Evolutionary conservation across 164 flowering plant species (phyloP), one percentile per base, ranked within the genome.

Genomic region (Vitis rupestris): DNA sequence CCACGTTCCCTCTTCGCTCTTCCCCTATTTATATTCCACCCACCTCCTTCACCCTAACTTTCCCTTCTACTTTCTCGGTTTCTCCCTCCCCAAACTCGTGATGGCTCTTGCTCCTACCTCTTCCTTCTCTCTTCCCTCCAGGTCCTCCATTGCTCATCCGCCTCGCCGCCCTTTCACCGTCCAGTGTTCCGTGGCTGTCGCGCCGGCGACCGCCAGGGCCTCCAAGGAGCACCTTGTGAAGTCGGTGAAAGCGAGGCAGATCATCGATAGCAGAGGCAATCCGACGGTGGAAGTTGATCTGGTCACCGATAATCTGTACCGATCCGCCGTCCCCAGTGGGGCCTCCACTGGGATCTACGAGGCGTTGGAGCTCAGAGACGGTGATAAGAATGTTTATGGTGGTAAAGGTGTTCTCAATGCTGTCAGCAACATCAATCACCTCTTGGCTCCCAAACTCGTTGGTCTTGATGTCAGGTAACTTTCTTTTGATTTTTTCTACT

Each of bases 331-430:
- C 2, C 99, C 99, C 0, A 91, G 98, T 55, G 98, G 98, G 1
- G 98, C 98, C 8, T 93, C 98, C 54, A 93, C 99, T 1, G 99
- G 99, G 79, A 93, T 93, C 84, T 93, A 95, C 69, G 99, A 95
- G 82, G 99, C 99, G 1, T 72, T 93, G 78, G 99, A 95, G 84
- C 87, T 95, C 11, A 81, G 99, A 65, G 99, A 95, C 65, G 99
- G 98, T 0, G 98, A 91, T 68, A 77, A 86, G 75, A 81, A 77
- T 13, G 90, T 88, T 44, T 95, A 88, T 70, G 96, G 94, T 0
- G 99, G 99, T 16, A 95, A 95, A 78, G 92, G 99, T 19, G 98
- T 95, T 53, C 85, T 87, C 57, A 76, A 67, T 64, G 99, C 99
- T 19, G 96, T 95, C 11, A 81, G 74, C 70, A 95, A 93, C 75